These are phyloP conservation scores for Schizophyllum amplum DNA, from an alignment of 1,284 basidiomycete genomes.

Conservation along the genomic window DNA sequence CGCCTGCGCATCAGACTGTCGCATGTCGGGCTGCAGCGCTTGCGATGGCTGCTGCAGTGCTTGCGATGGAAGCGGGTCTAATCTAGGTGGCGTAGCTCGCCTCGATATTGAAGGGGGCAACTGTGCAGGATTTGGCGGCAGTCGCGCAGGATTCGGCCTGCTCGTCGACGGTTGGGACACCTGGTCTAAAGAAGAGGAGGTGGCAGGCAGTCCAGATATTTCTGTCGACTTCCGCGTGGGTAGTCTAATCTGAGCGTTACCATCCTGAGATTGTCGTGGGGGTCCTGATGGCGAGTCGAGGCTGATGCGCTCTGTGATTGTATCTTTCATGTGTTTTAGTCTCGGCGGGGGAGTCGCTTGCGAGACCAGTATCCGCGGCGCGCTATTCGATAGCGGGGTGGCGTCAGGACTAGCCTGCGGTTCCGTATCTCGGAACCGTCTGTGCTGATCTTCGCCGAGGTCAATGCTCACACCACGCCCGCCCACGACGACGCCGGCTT, in stretches of 20 bases:
- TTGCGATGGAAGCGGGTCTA: background rate
- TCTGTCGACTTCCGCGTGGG: background rate
- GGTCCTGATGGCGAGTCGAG: background rate
- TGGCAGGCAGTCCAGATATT: background rate
- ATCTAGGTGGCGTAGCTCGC: background rate
- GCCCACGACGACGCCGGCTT: background rate
- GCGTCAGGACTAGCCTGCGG: background rate
- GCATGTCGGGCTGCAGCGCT: too few relatives aligned
- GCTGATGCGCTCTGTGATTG: background rate
- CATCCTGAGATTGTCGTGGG: background rate
- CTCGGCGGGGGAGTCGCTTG: background rate
- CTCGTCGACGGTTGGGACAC: background rate
- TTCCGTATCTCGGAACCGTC: background rate
- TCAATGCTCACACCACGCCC: background rate
- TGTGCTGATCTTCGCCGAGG: background rate
- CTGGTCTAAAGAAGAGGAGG: background rate
- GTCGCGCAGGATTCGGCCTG: background rate
- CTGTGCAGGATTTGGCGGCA: background rate
- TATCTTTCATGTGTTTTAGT: background rate
- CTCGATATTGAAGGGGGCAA: background rate
- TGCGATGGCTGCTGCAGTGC: background rate
- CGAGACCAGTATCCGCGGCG: background rate
- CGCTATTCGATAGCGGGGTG: background rate
- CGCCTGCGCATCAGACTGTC: background rate
- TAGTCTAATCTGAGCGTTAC: background rate